Evolutionary conservation across 768 basidiomycete genomes (phyloP).

Genomic region (Macrolepiota albuminosa): DNA sequence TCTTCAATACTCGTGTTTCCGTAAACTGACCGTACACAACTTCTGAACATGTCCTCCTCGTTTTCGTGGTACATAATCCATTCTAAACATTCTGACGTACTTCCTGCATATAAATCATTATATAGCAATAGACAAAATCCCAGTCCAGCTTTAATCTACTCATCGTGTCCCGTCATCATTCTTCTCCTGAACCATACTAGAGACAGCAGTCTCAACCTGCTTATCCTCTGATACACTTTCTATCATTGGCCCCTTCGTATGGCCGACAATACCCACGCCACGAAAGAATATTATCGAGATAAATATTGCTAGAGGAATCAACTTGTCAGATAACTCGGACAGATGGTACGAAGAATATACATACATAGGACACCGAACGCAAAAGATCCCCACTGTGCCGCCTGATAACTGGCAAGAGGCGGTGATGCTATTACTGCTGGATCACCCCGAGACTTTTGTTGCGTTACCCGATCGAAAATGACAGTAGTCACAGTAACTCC

Average conservation of each 20-base stretch:
- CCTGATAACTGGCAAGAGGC: slow-evolving; percentile 47
- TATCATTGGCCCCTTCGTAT: slow-evolving; percentile 6
- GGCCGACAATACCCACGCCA: slow-evolving; percentile 18
- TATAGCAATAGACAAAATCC: not conserved
- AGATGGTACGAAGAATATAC: not conserved
- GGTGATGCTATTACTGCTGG: slow-evolving; percentile 22
- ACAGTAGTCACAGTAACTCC: slow-evolving; percentile 72
- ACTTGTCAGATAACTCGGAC: not conserved
- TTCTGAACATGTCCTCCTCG: not conserved
- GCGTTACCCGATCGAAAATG: slow-evolving; percentile 55
- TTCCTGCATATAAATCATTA: not conserved
- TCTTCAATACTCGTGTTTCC: too few relatives aligned
- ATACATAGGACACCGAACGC: slow-evolving; percentile 58
- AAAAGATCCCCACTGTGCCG: slow-evolving; percentile 62
- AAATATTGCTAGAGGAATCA: slow-evolving; percentile 8
- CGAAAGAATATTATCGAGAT: slow-evolving; percentile 15
- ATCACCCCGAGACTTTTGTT: slow-evolving; percentile 20
- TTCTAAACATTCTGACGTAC: not conserved
- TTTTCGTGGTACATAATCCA: not conserved
- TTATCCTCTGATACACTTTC: not conserved
- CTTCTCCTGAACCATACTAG: not conserved
- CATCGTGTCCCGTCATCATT: not conserved
- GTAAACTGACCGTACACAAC: not conserved
- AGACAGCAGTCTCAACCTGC: not conserved
- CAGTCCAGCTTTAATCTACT: not conserved